These are phyloP conservation scores for Phyllosticta paracitricarpa DNA, from an alignment of 2,329 filamentous ascomycete genomes.

Conservation along the genomic window DNA sequence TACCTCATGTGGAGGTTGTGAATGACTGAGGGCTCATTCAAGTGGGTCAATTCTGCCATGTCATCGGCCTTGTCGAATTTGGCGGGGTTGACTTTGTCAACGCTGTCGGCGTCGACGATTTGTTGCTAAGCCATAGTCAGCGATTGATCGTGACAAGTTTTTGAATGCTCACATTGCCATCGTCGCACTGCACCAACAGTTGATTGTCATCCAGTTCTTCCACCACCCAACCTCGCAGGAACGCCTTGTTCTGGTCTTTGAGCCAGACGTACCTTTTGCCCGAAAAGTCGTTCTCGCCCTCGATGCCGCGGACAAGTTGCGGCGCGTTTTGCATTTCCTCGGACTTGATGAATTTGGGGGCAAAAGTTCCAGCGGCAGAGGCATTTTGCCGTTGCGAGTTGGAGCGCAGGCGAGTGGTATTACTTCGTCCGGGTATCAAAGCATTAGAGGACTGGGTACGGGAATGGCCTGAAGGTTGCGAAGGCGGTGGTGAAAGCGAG, in stretches of 20 bases:
- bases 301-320: conserved; percentile 58
- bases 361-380: conserved; percentile 71
- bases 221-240: conserved; percentile 85
- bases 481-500: conserved; percentile 38
- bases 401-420: conserved; percentile 35
- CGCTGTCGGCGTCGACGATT: conserved; percentile 72
- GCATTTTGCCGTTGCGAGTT: conserved; percentile 57
- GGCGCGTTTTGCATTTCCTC: conserved; percentile 58
- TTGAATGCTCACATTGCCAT: conserved; percentile 60
- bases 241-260: conserved; percentile 74
- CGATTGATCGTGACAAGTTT: not conserved
- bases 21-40: conserved; percentile 96
- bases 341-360: conserved; percentile 87
- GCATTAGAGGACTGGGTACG: conserved; percentile 53
- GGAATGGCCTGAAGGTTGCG: conserved; percentile 43
- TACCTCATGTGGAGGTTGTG: conserved; percentile 95
- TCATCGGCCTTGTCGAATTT: conserved; percentile 99
- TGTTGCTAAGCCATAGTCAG: conserved; percentile 52
- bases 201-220: conserved; percentile 62
- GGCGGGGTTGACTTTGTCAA: conserved; percentile 98
- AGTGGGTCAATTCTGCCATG: conserved; percentile 95
- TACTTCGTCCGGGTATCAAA: conserved; percentile 21
- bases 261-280: conserved; percentile 98
- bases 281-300: conserved; percentile 97
- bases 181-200: conserved; percentile 83